Evolutionary conservation across 345 rosid species (phyloP).

Genomic region (Hypericum androsaemum): DNA sequence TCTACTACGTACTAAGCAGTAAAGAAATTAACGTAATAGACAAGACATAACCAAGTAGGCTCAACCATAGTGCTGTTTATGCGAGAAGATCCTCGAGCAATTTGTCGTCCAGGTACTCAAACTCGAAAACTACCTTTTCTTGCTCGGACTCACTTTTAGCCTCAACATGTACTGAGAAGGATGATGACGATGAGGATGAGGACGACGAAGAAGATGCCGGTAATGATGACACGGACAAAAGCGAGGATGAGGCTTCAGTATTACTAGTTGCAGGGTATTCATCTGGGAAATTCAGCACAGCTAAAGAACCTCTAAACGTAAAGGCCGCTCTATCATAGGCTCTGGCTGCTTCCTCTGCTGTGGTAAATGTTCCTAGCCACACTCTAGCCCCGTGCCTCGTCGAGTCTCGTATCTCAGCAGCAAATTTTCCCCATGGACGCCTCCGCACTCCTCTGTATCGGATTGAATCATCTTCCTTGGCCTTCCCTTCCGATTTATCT

Average conservation of each 20-base stretch:
- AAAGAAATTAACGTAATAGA: too few species aligned
- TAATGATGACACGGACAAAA: conserved; percentile 17
- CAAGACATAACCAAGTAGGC: too few species aligned
- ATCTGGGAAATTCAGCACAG: conserved; percentile 65
- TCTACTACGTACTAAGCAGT: too few species aligned
- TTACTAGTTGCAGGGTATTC: conserved; percentile 29
- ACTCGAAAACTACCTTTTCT: conserved; percentile 32
- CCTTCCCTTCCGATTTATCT: conserved; percentile 15
- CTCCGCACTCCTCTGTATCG: conserved; percentile 52
- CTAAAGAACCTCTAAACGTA: conserved; percentile 53
- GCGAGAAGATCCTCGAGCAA: conserved; percentile 50
- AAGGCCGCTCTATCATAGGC: conserved; percentile 78
- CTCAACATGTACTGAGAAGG: conserved; percentile 8
- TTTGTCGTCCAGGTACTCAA: conserved; percentile 46
- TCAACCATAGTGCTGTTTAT: conserved; percentile 1
- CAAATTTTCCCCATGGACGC: conserved; percentile 81
- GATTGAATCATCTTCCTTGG: conserved; percentile 15
- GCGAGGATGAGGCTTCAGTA: conserved; percentile 11
- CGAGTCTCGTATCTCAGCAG: conserved; percentile 88
- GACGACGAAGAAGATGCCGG: conserved; percentile 5
- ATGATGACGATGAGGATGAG: not conserved
- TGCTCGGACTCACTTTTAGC: conserved; percentile 2
- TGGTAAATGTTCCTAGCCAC: conserved; percentile 80
- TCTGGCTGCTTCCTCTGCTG: conserved; percentile 69
- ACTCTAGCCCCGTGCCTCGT: conserved; percentile 49